Conservation (phyloP, 352 stramenopile genomes). For the Pythium rishiriense region DNA sequence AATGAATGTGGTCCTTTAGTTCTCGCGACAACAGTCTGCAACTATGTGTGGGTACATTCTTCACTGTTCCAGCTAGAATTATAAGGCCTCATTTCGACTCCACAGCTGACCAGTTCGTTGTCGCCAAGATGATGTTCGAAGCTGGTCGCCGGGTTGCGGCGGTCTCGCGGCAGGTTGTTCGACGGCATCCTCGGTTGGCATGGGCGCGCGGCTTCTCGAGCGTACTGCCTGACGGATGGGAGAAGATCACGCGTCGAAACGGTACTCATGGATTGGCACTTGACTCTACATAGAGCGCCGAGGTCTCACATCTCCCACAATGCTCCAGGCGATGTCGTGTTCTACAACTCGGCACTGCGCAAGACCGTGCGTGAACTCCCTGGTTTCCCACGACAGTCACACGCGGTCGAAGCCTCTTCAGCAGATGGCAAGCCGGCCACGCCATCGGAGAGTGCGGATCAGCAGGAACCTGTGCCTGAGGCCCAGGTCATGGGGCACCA, state of each 20-base stretch:
- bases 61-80: background rate
- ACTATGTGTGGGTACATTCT: background rate
- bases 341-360: conserved; percentile 58
- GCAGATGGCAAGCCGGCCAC: background rate
- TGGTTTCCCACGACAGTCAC: conserved; percentile 28
- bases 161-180: background rate
- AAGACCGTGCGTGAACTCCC: conserved; percentile 63
- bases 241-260: conserved; percentile 58
- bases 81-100: conserved; percentile 8
- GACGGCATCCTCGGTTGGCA: background rate
- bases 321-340: conserved; percentile 62
- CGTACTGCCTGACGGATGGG: conserved; percentile 53
- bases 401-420: conserved; percentile 12
- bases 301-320: too few species aligned
- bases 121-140: background rate
- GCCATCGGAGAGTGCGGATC: background rate
- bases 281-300: too few species aligned
- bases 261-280: too few species aligned
- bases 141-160: conserved; percentile 8
- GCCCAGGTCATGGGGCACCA: conserved; percentile 24
- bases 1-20: conserved; percentile 20
- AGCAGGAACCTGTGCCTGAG: conserved; percentile 12
- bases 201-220: conserved; percentile 30
- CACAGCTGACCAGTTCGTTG: too few species aligned
- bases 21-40: conserved; percentile 5